Evolutionary conservation across 2,329 filamentous ascomycete species (phyloP), one percentile per base, ranked within the genome.

Genomic region (Xylariomycetidae sp.): DNA sequence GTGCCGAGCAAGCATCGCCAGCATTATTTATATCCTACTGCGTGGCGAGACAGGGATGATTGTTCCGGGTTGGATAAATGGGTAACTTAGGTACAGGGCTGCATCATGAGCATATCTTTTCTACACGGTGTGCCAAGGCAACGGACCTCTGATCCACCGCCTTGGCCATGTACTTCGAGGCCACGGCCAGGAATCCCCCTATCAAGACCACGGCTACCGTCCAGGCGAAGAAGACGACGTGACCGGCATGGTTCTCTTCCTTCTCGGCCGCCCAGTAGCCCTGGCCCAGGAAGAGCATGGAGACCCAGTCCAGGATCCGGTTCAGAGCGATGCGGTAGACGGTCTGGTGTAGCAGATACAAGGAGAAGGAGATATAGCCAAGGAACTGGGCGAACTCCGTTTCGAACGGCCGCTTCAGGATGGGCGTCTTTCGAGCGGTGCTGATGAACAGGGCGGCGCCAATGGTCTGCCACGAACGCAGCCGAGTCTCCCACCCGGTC

Each of bases 381-480:
- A 31, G 29, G 14, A 31, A 31, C 20, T 31, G 29, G 12, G 19
- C 29, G 19, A 31, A 16, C 5, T 7, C 13, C 4, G 29, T 24
- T 15, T 31, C 29, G 20, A 31, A 31, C 20, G 29, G 29, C 14
- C 20, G 24, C 29, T 31, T 31, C 7, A 31, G 29, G 5, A 31
- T n/a, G 13, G 29, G 29, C 17, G 29, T 31, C 29, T 31, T 31
- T 5, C 29, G 29, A 10, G n/a, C 14, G 13, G 20, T 31, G 13
- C 29, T 20, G n/a, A 31, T 31, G 29, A 24, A 31, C 5, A 31
- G 29, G 5, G 25, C 29, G 4, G 29, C 29, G 14, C 29, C 29
- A 20, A 31, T 31, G 19, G 29, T 31, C 29, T 31, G 29, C 29
- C 29, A 31, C 14, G 29, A 31, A 20, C 29, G 29, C 29, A 31